These are phyloP conservation scores for Triticum turgidum DNA, from an alignment of 176 grass and related monocot genomes.

Conservation along the genomic window DNA sequence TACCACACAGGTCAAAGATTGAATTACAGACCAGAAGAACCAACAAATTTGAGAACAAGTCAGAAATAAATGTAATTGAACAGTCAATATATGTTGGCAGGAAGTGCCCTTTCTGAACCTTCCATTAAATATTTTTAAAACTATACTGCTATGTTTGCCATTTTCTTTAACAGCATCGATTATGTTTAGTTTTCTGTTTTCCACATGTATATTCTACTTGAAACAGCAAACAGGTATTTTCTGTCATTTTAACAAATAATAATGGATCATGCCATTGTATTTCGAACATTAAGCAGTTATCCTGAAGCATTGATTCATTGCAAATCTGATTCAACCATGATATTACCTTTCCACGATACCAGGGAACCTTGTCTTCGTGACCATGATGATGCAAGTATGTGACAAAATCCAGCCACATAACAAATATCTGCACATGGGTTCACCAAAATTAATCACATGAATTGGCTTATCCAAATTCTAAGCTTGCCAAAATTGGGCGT, in stretches of 20 bases:
- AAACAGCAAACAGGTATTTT: background rate
- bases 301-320: constrained; percentile 15
- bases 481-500: background rate
- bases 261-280: background rate
- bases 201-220: background rate
- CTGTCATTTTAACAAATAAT: background rate
- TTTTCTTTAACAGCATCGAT: background rate
- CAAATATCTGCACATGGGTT: constrained; percentile 70
- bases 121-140: background rate
- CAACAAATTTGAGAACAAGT: background rate
- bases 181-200: background rate
- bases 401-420: constrained; percentile 89
- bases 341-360: constrained; percentile 95
- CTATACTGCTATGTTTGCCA: background rate
- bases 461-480: constrained; percentile 27
- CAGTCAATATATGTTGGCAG: background rate
- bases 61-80: background rate
- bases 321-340: background rate
- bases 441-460: constrained; percentile 29
- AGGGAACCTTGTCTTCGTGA: constrained; percentile 86
- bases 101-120: background rate
- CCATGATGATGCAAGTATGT: constrained; percentile 98
- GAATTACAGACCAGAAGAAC: background rate
- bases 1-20: background rate
- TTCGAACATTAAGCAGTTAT: background rate